Percentiles rank a stretch among this genome's conserved stretches.
phyloP scores from a whole-genome alignment of 305 asterid species.

The Ajuga reptans region DNA sequence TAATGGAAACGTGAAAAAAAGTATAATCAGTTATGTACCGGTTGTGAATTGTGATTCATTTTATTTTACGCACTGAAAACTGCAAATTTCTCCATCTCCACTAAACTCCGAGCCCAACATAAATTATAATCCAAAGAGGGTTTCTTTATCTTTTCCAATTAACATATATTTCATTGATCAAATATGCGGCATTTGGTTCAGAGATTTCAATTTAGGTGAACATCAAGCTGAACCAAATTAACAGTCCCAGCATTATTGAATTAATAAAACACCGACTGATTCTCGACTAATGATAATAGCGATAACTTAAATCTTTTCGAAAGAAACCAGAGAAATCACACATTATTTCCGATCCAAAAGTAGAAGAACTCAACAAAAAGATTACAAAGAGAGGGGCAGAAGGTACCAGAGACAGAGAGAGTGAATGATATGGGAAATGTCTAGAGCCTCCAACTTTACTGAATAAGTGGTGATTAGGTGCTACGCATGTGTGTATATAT shows the following conservation, averaged over 20 bases:
- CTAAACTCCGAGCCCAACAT: not conserved
- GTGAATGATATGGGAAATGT: constrained; percentile 13
- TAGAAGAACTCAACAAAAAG: not conserved
- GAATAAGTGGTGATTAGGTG: not conserved
- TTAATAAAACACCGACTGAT: not conserved
- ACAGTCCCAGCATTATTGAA: not conserved
- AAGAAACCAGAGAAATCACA: not conserved
- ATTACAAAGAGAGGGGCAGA: not conserved
- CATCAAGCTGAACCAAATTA: not conserved
- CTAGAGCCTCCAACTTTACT: constrained; percentile 1
- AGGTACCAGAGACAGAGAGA: constrained; percentile 22
- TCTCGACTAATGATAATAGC: not conserved
- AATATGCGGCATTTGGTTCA: not conserved
- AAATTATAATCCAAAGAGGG: too few species aligned
- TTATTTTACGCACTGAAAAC: too few species aligned
- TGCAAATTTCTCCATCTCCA: not conserved
- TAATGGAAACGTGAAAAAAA: not conserved
- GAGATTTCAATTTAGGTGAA: not conserved
- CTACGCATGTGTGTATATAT: not conserved
- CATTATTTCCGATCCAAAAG: not conserved
- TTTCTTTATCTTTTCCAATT: not conserved
- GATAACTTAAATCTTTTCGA: too few species aligned
- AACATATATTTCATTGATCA: not conserved
- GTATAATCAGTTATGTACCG: too few species aligned
- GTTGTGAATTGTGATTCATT: too few species aligned